Percentiles rank a stretch among this genome's conserved stretches.
These are phyloP conservation scores for Jimgerdemannia flammicorona DNA, from an alignment of 192 early-diverging fungal genomes.

Conservation along the genomic window DNA sequence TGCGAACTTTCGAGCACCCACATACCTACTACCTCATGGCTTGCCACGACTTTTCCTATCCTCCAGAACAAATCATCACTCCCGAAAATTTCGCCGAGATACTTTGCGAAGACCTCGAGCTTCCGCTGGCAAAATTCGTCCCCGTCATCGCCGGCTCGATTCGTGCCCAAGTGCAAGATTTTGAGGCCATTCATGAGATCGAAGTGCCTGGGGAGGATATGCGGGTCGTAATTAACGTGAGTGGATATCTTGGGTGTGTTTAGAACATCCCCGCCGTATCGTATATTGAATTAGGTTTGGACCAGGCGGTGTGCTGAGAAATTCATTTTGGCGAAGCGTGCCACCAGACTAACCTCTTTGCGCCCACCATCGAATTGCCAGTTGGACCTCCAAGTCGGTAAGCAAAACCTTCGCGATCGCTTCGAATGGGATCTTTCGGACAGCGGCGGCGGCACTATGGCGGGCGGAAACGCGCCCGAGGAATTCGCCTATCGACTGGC, in stretches of 20 bases:
- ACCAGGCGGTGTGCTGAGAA: no score
- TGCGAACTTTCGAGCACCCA: no score
- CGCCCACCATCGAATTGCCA: conserved; percentile 16
- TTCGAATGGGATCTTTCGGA: conserved; percentile 88
- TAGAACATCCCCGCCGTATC: conserved; percentile 9
- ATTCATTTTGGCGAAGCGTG: no score
- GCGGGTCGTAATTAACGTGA: conserved; percentile 48
- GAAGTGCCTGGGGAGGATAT: conserved; percentile 37
- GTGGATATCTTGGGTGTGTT: conserved; percentile 11
- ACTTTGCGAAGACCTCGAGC: conserved; percentile 72
- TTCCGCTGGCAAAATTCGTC: conserved; percentile 46
- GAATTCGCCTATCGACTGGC: conserved; percentile 64
- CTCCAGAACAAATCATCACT: conserved; percentile 63
- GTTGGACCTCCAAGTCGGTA: conserved; percentile 83
- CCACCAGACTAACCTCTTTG: no score
- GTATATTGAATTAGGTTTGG: no score
- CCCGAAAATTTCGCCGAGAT: conserved; percentile 85
- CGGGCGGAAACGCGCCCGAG: conserved; percentile 50
- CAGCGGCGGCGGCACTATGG: conserved; percentile 5
- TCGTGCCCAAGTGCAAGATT: conserved; percentile 56
- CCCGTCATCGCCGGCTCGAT: conserved; percentile 54
- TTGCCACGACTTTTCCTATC: background rate
- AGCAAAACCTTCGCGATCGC: conserved; percentile 75
- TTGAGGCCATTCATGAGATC: conserved; percentile 45
- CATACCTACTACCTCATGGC: no score